phyloP scores from a whole-genome alignment of 2,329 filamentous ascomycete species.

The Calcarisporium arbuscula region DNA sequence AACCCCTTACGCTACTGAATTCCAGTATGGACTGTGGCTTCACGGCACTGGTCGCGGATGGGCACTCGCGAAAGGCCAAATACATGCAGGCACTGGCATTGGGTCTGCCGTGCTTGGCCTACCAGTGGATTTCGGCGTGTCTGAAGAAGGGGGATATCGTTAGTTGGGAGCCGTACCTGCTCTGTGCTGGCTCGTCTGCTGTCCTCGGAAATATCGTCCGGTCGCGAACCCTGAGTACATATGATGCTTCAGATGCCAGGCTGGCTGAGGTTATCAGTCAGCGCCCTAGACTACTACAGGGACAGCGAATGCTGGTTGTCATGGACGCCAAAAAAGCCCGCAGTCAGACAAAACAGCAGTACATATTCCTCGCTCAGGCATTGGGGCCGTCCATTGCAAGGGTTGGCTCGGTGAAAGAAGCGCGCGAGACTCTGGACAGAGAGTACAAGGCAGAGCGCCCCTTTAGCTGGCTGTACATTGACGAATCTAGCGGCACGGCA shows the following conservation, averaged over 20 bases:
- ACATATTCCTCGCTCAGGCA: constrained; percentile 73
- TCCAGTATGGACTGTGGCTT: constrained; percentile 59
- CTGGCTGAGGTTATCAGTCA: constrained; percentile 51
- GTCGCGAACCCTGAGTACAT: constrained; percentile 62
- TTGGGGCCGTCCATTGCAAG: constrained; percentile 67
- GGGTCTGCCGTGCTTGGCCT: constrained; percentile 77
- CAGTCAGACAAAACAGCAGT: constrained; percentile 64
- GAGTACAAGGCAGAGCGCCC: constrained; percentile 37
- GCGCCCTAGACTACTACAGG: constrained; percentile 58
- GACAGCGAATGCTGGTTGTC: constrained; percentile 65
- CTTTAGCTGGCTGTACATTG: constrained; percentile 77
- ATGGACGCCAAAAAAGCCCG: constrained; percentile 49
- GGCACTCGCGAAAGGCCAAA: constrained; percentile 79
- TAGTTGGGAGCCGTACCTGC: constrained; percentile 73
- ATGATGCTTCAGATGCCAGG: constrained; percentile 48
- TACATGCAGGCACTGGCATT: constrained; percentile 93
- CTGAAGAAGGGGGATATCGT: constrained; percentile 54
- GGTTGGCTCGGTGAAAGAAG: constrained; percentile 60
- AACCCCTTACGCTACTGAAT: constrained; percentile 45
- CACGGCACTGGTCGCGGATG: constrained; percentile 77
- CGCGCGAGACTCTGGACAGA: constrained; percentile 50
- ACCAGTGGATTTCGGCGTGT: constrained; percentile 74
- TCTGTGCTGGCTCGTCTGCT: constrained; percentile 75
- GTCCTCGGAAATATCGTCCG: constrained; percentile 71
- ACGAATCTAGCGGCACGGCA: constrained; percentile 53